Evolutionary conservation across 2,329 filamentous ascomycete genomes (phyloP).

Genomic region (Colletotrichum gloeosporioides): DNA sequence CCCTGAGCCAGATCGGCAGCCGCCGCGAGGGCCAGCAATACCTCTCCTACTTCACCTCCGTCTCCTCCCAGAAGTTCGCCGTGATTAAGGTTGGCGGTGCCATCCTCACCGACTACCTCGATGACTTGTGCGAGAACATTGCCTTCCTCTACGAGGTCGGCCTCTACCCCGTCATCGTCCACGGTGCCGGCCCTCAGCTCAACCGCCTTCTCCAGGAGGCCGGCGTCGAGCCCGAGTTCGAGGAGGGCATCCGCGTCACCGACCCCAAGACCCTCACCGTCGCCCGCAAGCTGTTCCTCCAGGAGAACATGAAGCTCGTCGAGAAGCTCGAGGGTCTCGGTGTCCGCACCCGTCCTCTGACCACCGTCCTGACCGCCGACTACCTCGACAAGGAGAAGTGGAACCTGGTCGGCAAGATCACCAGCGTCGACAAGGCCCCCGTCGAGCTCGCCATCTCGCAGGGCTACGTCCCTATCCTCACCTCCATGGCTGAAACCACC

Average conservation of each 20-base stretch:
- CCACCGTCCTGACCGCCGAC: slow-evolving; percentile 89
- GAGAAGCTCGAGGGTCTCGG: slow-evolving; percentile 90
- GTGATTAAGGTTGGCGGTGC: slow-evolving; percentile 98
- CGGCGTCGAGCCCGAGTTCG: slow-evolving; percentile 92
- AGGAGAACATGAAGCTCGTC: slow-evolving; percentile 93
- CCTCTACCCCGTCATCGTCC: slow-evolving; percentile 92
- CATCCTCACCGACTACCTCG: slow-evolving; percentile 92
- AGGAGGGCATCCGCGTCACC: slow-evolving; percentile 94
- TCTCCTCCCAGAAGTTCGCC: slow-evolving; percentile 95
- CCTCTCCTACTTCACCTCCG: slow-evolving; percentile 94
- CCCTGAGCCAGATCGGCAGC: slow-evolving; percentile 94
- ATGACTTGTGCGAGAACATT: slow-evolving; percentile 87
- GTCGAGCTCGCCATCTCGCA: slow-evolving; percentile 92
- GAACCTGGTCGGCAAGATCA: slow-evolving; percentile 95
- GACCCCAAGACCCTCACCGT: slow-evolving; percentile 94
- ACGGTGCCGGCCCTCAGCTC: slow-evolving; percentile 93
- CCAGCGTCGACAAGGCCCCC: slow-evolving; percentile 84
- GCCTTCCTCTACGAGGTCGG: slow-evolving; percentile 95
- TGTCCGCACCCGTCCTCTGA: slow-evolving; percentile 87
- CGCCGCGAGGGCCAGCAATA: slow-evolving; percentile 98
- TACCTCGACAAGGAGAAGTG: slow-evolving; percentile 98
- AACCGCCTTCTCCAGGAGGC: slow-evolving; percentile 90
- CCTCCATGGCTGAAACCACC: slow-evolving; percentile 92
- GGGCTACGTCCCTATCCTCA: slow-evolving; percentile 90
- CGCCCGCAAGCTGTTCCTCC: slow-evolving; percentile 89